phyloP scores from a whole-genome alignment of 2,329 filamentous ascomycete species.

The Beauveria medogensis region DNA sequence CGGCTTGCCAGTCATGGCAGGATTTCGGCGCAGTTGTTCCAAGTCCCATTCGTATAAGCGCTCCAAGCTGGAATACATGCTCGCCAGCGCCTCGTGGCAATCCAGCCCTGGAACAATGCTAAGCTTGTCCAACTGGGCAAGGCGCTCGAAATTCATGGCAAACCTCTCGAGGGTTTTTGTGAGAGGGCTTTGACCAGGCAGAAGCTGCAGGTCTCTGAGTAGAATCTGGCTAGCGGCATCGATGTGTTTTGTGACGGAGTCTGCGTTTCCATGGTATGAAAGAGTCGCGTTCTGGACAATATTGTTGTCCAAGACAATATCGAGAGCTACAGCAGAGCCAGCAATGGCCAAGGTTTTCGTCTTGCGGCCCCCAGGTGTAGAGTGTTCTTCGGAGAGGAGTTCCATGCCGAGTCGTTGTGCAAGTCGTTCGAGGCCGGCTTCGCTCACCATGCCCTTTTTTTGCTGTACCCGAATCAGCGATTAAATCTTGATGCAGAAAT shows the following conservation, averaged over 20 bases:
- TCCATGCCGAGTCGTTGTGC: conserved; percentile 60
- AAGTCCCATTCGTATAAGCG: conserved; percentile 66
- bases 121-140: conserved; percentile 63
- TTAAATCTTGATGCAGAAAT: not conserved
- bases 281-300: conserved; percentile 56
- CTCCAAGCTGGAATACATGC: conserved; percentile 61
- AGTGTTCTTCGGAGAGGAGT: conserved; percentile 49
- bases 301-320: conserved; percentile 54
- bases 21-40: conserved; percentile 44
- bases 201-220: conserved; percentile 53
- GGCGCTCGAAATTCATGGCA: conserved; percentile 59
- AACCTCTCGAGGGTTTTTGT: conserved; percentile 66
- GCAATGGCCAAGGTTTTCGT: conserved; percentile 52
- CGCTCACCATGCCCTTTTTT: conserved; percentile 58
- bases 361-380: conserved; percentile 38
- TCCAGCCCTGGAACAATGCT: conserved; percentile 62
- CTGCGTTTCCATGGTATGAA: conserved; percentile 51
- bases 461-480: conserved; percentile 21
- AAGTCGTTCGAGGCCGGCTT: conserved; percentile 65
- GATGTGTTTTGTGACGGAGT: conserved; percentile 51
- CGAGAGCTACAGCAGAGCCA: conserved; percentile 51
- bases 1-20: conserved; percentile 33
- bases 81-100: conserved; percentile 69
- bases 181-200: conserved; percentile 52
- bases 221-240: conserved; percentile 58